A percentile compares a stretch with the other conserved stretches of the same genome.
phyloP scores from a whole-genome alignment of 768 basidiomycete genomes.

The Coprinellus aureogranulatus region DNA sequence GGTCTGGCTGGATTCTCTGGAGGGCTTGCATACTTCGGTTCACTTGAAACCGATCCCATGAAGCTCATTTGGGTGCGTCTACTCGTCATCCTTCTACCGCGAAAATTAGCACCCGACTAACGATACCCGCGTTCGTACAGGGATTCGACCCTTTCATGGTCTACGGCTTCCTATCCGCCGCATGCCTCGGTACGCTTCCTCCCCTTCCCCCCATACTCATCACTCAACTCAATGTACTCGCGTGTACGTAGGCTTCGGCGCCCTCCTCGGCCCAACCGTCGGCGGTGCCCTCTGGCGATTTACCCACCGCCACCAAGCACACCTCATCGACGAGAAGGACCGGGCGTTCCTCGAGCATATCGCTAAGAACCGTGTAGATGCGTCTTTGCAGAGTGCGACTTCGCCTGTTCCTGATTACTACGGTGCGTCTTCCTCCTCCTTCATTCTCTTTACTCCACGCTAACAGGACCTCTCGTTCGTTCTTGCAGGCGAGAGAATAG shows the following conservation, averaged over 20 bases:
- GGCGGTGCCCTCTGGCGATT: constrained; percentile 70
- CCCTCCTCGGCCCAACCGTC: constrained; percentile 71
- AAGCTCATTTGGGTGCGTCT: constrained; percentile 70
- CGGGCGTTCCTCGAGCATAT: constrained; percentile 75
- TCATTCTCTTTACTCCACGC: too few relatives aligned
- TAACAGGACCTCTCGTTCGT: not conserved
- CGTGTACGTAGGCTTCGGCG: constrained; percentile 76
- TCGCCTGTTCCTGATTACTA: constrained; percentile 88
- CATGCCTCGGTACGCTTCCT: constrained; percentile 61
- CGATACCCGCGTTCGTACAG: constrained; percentile 34
- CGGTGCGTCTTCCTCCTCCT: constrained; percentile 59
- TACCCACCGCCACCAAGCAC: constrained; percentile 58
- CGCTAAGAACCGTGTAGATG: constrained; percentile 80
- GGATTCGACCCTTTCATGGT: constrained; percentile 85
- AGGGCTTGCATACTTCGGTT: constrained; percentile 76
- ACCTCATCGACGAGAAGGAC: constrained; percentile 72
- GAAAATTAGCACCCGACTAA: not conserved
- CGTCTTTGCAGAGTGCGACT: constrained; percentile 73
- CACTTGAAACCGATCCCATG: constrained; percentile 65
- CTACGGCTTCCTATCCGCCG: constrained; percentile 70
- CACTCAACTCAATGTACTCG: not conserved
- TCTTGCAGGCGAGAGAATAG: constrained; percentile 76
- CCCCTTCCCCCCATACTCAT: not conserved
- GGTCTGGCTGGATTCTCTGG: constrained; percentile 63
- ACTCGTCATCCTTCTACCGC: not conserved